Evolutionary conservation across 305 asterid species (phyloP), one percentile per base, ranked within the genome.

Genomic region (Fraxinus sp.): DNA sequence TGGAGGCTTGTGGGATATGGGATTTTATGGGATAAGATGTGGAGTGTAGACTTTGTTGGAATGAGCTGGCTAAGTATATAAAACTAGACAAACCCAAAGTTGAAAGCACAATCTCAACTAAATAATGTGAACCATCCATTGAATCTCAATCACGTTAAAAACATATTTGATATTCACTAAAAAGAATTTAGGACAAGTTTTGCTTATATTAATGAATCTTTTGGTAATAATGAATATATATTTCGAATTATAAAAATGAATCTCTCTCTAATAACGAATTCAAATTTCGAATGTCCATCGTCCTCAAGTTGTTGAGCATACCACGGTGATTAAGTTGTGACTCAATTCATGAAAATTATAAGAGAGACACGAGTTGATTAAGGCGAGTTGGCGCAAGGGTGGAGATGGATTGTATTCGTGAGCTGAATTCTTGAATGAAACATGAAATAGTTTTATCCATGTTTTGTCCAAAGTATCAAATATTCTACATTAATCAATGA

Each of bases 11-110:
- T 82, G 80, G 43, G 80, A 30, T 46, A 55, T n/a, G 77, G 86
- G 83, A 85, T 83, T 79, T 88, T 90, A 85, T 87, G 87, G 92
- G 90, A 86, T 88, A 82, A 82, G 86, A 76, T 49, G 87, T 62
- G 49, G 77, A 86, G 80, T 85, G 75, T 86, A 83, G 90, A 87
- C 81, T 82, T 87, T 83, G 91, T 84, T 91, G 96, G 92, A 89
- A 89, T 91, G 92, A 92, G 95, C 92, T 93, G 93, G 88, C 86
- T 66, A 8, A 73, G 18, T 7, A 26, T 26, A 78, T 30, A 46
- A 80, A 86, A 84, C 85, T 79, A 8, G 36, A 39, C 5, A 39
- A 26, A 6, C 18, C 16, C 18, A 41, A 9, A 26, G 37, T 66
- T 66, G 74, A 66, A 10, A 66, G 74, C 10, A 43, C 33, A 62